Evolutionary conservation across 345 rosid species (phyloP).

Genomic region (Eucalyptus microcorys): DNA sequence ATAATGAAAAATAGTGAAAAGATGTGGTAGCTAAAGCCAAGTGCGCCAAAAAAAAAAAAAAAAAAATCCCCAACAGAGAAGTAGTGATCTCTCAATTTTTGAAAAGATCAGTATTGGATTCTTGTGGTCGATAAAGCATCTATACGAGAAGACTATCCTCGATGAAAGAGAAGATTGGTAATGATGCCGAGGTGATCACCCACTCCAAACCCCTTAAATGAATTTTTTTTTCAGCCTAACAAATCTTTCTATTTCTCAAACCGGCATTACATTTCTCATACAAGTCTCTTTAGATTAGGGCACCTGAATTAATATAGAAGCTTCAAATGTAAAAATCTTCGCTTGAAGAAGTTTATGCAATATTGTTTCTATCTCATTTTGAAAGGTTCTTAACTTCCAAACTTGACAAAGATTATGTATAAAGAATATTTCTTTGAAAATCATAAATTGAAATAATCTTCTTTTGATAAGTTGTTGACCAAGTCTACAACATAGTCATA

Average conservation of each 20-base stretch:
- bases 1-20: not conserved
- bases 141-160: not conserved
- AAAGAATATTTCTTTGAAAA: not conserved
- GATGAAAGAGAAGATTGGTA: not conserved
- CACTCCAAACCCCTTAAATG: not conserved
- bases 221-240: not conserved
- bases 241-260: not conserved
- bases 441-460: not conserved
- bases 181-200: not conserved
- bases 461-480: not conserved
- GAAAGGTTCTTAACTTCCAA: not conserved
- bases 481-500: not conserved
- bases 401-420: not conserved
- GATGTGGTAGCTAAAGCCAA: too few species aligned
- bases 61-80: not conserved
- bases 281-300: not conserved
- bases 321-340: not conserved
- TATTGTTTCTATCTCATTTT: not conserved
- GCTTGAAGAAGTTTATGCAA: not conserved
- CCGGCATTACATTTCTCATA: not conserved
- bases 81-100: not conserved
- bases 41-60: too few species aligned
- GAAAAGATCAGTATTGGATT: not conserved
- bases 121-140: not conserved
- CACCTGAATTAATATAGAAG: not conserved